Evolutionary conservation across 1,284 basidiomycete genomes (phyloP).

Genomic region (Rhodofomes roseus): DNA sequence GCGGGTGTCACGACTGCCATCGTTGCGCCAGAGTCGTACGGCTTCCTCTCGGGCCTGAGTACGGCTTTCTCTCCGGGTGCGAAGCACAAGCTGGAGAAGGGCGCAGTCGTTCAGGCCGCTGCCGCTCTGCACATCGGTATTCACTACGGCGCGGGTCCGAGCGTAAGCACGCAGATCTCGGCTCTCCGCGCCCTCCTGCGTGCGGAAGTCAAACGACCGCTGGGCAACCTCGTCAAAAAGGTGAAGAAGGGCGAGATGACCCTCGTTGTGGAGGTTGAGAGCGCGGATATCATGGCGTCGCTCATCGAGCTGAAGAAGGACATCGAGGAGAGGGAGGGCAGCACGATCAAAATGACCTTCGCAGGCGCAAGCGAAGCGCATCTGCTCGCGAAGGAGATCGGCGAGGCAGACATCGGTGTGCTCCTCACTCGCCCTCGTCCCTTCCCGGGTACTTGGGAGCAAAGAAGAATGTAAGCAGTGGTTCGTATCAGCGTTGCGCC

Average conservation of each 20-base stretch:
- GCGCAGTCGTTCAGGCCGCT: conserved; percentile 45
- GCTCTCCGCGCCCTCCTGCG: conserved; percentile 62
- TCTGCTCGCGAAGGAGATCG: conserved; percentile 73
- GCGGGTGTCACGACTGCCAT: conserved; percentile 35
- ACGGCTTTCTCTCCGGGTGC: conserved; percentile 46
- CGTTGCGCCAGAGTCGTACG: conserved; percentile 40
- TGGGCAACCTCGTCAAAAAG: conserved; percentile 51
- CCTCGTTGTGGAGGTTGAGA: conserved; percentile 52
- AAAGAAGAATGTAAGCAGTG: conserved; percentile 39
- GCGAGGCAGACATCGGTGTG: conserved; percentile 70
- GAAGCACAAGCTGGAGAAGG: conserved; percentile 39
- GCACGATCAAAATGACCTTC: conserved; percentile 51
- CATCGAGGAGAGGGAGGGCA: conserved; percentile 46
- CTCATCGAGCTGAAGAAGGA: conserved; percentile 74
- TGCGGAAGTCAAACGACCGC: conserved; percentile 41
- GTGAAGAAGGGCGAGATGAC: conserved; percentile 49
- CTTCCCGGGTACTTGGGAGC: conserved; percentile 60
- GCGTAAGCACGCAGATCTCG: conserved; percentile 63
- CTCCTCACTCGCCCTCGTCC: conserved; percentile 60
- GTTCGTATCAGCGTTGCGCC: not conserved
- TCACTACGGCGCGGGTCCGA: conserved; percentile 29
- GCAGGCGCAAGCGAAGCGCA: conserved; percentile 74
- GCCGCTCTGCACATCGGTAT: conserved; percentile 51
- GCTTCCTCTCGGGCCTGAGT: conserved; percentile 47
- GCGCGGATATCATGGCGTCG: conserved; percentile 77